Percentiles rank a stretch among this genome's conserved stretches.
Conservation (phyloP, 352 stramenopile genomes). For the Globisporangium rhizosaccharum region DNA sequence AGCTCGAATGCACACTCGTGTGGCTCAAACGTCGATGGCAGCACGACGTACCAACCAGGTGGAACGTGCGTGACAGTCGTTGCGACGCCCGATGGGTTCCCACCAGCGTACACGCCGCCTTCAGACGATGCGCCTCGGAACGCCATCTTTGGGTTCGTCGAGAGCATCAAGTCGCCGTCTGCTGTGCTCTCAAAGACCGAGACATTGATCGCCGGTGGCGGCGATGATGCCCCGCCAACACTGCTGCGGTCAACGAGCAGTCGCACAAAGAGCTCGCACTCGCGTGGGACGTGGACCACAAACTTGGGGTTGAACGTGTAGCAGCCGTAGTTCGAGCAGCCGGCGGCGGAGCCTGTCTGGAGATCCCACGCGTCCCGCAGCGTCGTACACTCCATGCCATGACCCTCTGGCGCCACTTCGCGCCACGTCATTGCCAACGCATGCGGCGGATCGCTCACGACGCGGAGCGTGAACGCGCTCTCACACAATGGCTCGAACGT, state of each 20-base stretch:
- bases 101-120: slow-evolving; percentile 47
- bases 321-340: slow-evolving; percentile 74
- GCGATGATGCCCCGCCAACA: not conserved
- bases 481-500: slow-evolving; percentile 49
- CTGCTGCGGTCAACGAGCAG: slow-evolving; percentile 26
- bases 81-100: slow-evolving; percentile 44
- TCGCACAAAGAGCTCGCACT: slow-evolving; percentile 51
- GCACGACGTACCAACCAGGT: slow-evolving; percentile 58
- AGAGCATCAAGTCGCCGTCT: slow-evolving; percentile 49
- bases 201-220: slow-evolving; percentile 57
- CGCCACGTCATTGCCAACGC: slow-evolving; percentile 20
- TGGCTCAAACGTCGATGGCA: slow-evolving; percentile 78
- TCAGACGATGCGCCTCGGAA: slow-evolving; percentile 51
- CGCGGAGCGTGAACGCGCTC: slow-evolving; percentile 44
- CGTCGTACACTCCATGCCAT: slow-evolving; percentile 38
- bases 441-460: slow-evolving; percentile 55
- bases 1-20: slow-evolving; percentile 52
- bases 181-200: slow-evolving; percentile 63
- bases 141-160: slow-evolving; percentile 49
- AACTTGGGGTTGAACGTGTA: slow-evolving; percentile 83
- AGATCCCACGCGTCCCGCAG: slow-evolving; percentile 48
- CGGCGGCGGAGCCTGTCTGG: slow-evolving; percentile 47
- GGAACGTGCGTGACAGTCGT: slow-evolving; percentile 34
- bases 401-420: slow-evolving; percentile 46
- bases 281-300: slow-evolving; percentile 47